Base-by-base conservation (phyloP, 1,139 yeast species). In the Yarrowia galli region DNA sequence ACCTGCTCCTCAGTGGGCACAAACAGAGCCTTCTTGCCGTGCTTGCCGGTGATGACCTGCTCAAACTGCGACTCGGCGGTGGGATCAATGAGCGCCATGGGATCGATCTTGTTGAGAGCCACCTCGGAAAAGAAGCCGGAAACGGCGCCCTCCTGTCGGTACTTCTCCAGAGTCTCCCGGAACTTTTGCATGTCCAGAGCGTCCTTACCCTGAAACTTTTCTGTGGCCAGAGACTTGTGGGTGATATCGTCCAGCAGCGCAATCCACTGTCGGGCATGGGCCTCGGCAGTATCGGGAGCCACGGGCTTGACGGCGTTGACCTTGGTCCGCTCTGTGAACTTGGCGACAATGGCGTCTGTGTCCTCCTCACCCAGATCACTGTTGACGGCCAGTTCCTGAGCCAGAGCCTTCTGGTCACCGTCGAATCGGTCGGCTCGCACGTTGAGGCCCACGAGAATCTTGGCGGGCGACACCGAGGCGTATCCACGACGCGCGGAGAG, bases 1-100 rank as follows among this genome's bases (percentile, higher is more conserved):
- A 83, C 70, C 79, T 92, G 97, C 72, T 83, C 86, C 48, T 79
- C 82, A 9, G 87, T 80, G 18, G 96, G 92, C 71, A 72, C 71
- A 68, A 74, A 75, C 5, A 48, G 45, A 16, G 66, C 56, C 56
- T 46, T 46, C 36, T 36, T 35, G 10, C 66, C 42, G 66, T 67
- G 18, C 68, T 42, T 61, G 10, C 56, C 56, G n/a, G 56, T 61
- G 46, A 61, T 48, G 56, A 61, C 46, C n/a, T n/a, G 56, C 56
- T 54, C 68, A 18, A 16, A 25, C 45, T 53, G 15, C 12, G 81
- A 80, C 66, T 78, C 81, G 13, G 79, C 10, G 10, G 67, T 48
- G 20, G 60, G 60, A 40, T 67, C 67, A 81, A 67, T 68, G 77
- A 73, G 32, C 72, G 71, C 53, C 75, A 78, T 45, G 79, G 80